Conservation (phyloP, 352 stramenopile genomes). For the Phytophthora sp. region DNA sequence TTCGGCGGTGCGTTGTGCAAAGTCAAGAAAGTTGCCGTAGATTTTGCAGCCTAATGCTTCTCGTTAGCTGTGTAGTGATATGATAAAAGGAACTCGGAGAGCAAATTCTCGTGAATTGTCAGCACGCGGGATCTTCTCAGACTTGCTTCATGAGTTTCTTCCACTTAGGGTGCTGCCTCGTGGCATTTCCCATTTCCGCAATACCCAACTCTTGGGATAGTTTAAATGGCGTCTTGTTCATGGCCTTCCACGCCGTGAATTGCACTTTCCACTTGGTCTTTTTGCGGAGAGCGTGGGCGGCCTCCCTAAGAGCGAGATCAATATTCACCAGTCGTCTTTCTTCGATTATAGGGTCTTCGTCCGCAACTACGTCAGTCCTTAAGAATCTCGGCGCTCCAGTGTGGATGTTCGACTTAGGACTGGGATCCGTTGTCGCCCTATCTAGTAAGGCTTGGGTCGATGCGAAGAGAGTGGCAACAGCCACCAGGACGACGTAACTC, state of each 20-base stretch:
- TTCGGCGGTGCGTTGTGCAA: too few species aligned
- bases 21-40: neutral
- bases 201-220: neutral
- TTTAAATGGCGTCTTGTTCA: neutral
- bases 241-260: neutral
- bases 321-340: neutral
- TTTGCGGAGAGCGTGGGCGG: neutral
- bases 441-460: too few species aligned
- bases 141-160: neutral
- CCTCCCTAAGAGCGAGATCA: neutral
- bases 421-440: neutral
- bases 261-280: neutral
- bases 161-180: neutral
- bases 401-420: neutral
- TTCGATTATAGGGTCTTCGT: neutral
- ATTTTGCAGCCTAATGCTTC: too few species aligned
- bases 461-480: neutral
- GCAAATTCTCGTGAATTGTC: too few species aligned
- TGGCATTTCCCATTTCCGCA: neutral
- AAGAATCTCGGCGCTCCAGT: neutral
- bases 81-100: too few species aligned
- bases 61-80: too few species aligned
- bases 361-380: neutral
- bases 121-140: too few species aligned
- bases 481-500: neutral